phyloP scores from a whole-genome alignment of 148 eudicot species.

The Dysphania ambrosioides region DNA sequence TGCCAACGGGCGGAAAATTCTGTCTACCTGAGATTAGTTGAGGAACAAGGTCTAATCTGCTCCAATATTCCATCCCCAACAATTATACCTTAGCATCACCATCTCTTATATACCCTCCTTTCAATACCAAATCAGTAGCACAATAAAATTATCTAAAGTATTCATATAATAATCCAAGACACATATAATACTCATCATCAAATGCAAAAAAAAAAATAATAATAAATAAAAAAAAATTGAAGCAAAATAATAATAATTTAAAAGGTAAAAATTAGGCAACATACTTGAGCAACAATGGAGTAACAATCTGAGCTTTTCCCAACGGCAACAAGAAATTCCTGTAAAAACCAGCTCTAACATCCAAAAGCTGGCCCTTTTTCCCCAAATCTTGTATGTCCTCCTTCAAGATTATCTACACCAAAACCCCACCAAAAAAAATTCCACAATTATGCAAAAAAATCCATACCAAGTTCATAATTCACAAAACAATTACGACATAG shows the following conservation, averaged over 20 bases:
- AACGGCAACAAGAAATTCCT: constrained; percentile 67
- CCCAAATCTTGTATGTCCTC: constrained; percentile 79
- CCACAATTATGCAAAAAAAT: constrained; percentile 3
- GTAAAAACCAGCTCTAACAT: constrained; percentile 81
- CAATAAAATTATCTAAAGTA: no score
- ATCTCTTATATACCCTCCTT: background rate
- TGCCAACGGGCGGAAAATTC: background rate
- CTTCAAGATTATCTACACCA: constrained; percentile 68
- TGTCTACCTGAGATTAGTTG: background rate
- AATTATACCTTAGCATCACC: background rate
- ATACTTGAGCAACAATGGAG: constrained; percentile 66
- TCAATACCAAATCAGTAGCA: background rate
- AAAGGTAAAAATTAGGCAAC: background rate
- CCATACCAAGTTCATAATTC: background rate
- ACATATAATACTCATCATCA: no score
- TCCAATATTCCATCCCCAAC: background rate
- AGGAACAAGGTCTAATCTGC: background rate
- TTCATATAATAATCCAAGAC: no score
- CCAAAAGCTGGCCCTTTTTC: constrained; percentile 69
- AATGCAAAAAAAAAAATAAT: no score
- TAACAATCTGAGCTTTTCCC: constrained; percentile 81
- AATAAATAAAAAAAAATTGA: no score
- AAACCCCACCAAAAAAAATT: constrained; percentile 1
- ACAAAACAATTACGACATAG: background rate
- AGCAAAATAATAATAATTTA: background rate